These are phyloP conservation scores for Xylariaceae sp. DNA, from an alignment of 2,329 filamentous ascomycete genomes.

Conservation along the genomic window DNA sequence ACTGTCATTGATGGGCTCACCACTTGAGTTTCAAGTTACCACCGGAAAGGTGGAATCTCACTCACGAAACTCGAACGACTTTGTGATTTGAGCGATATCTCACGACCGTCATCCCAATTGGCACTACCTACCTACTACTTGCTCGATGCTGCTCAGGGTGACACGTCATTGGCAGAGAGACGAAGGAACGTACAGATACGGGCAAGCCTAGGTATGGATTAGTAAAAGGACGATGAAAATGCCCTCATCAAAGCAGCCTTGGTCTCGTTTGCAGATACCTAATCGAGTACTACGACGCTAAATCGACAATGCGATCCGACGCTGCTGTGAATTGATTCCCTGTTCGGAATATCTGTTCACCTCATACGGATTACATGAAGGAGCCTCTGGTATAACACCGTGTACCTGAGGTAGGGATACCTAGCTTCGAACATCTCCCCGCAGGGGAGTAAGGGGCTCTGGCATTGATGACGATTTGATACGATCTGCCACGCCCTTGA, in stretches of 20 bases:
- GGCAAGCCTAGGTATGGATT: slow-evolving; percentile 1
- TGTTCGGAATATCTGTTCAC: too few relatives aligned
- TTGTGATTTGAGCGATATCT: neutral
- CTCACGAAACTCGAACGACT: neutral
- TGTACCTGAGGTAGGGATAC: neutral
- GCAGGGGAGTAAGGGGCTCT: too few relatives aligned
- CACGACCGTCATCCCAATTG: neutral
- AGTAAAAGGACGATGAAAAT: neutral
- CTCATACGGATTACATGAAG: too few relatives aligned
- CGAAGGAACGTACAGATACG: neutral
- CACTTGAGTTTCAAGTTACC: neutral
- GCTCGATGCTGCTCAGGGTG: slow-evolving; percentile 1
- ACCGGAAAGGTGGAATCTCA: neutral
- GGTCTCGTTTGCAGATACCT: slow-evolving; percentile 7
- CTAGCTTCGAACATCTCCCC: too few relatives aligned
- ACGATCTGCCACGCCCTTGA: neutral
- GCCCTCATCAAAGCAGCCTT: neutral
- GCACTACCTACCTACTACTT: neutral
- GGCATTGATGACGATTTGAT: neutral
- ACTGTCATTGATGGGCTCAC: neutral
- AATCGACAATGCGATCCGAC: neutral
- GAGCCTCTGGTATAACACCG: too few relatives aligned
- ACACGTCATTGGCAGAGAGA: slow-evolving; percentile 1
- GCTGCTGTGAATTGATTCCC: neutral
- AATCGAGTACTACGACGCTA: neutral